These are phyloP conservation scores for Pseudodiploospora longispora DNA, from an alignment of 2,329 filamentous ascomycete species.

Conservation along the genomic window DNA sequence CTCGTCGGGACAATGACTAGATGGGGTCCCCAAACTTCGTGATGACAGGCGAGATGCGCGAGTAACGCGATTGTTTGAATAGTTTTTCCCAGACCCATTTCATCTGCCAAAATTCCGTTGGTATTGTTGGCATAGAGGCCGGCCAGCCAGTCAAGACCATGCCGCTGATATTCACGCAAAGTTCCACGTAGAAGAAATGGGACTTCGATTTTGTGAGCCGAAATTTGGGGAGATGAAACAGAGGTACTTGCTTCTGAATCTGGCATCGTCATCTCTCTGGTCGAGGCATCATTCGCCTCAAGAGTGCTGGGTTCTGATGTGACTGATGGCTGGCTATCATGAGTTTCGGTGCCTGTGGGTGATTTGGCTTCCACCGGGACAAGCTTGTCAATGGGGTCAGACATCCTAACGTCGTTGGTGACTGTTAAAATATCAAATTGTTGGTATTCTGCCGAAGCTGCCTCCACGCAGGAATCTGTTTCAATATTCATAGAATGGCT, in stretches of 20 bases:
- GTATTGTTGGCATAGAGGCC: slow-evolving; percentile 86
- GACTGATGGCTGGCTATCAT: no score
- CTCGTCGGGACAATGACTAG: slow-evolving; percentile 94
- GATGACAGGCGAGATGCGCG: slow-evolving; percentile 82
- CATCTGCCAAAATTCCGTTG: slow-evolving; percentile 93
- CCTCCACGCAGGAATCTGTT: no score
- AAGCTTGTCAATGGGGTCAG: no score
- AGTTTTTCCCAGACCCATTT: slow-evolving; percentile 97
- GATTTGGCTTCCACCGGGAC: no score
- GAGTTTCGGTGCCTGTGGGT: no score
- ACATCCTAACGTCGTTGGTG: no score
- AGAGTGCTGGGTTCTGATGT: no score
- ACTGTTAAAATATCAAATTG: no score
- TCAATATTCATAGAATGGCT: no score
- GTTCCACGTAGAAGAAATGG: slow-evolving; percentile 81
- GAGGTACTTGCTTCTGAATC: slow-evolving; percentile 23
- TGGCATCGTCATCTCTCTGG: slow-evolving; percentile 16
- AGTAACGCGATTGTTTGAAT: slow-evolving; percentile 95
- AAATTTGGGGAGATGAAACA: slow-evolving; percentile 22
- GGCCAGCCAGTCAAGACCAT: slow-evolving; percentile 94
- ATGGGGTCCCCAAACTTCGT: slow-evolving; percentile 92
- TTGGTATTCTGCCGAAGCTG: no score
- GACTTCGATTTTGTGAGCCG: slow-evolving; percentile 57
- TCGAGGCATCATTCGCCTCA: not conserved
- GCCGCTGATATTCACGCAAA: slow-evolving; percentile 91